A percentile compares a stretch with the other conserved stretches of the same genome.
Evolutionary conservation across 2,329 filamentous ascomycete genomes (phyloP).

Genomic region (Raffaelea albimanens): DNA sequence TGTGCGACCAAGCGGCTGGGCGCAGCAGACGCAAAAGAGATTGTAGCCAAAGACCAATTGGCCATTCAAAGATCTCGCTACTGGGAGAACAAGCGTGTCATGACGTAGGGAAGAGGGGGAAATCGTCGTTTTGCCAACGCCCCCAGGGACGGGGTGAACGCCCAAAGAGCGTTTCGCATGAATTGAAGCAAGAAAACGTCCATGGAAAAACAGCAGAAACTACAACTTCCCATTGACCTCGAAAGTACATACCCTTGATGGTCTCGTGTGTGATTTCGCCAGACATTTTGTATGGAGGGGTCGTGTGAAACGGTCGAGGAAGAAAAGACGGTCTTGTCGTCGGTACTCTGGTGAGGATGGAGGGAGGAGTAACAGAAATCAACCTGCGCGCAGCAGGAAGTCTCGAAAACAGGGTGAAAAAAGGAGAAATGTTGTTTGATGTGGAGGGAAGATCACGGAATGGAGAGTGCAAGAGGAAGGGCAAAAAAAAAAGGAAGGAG

Average conservation of each 20-base stretch:
- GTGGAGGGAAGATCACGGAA: background rate
- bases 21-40: too few relatives aligned
- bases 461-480: background rate
- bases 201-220: background rate
- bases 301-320: background rate
- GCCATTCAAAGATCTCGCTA: too few relatives aligned
- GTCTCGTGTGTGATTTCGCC: slow-evolving; percentile 64
- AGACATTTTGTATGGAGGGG: slow-evolving; percentile 33
- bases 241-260: slow-evolving; percentile 56
- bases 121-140: too few relatives aligned
- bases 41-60: too few relatives aligned
- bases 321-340: background rate
- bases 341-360: background rate
- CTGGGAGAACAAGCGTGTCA: too few relatives aligned
- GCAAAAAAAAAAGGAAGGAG: background rate
- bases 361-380: too few relatives aligned
- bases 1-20: too few relatives aligned
- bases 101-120: too few relatives aligned
- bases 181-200: too few relatives aligned
- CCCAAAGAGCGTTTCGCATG: too few relatives aligned
- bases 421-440: background rate
- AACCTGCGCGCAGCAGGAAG: background rate
- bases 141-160: too few relatives aligned
- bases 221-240: background rate
- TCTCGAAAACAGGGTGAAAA: background rate